These are phyloP conservation scores for Solanum tarapatanum DNA, from an alignment of 257 asterid genomes.

Conservation along the genomic window DNA sequence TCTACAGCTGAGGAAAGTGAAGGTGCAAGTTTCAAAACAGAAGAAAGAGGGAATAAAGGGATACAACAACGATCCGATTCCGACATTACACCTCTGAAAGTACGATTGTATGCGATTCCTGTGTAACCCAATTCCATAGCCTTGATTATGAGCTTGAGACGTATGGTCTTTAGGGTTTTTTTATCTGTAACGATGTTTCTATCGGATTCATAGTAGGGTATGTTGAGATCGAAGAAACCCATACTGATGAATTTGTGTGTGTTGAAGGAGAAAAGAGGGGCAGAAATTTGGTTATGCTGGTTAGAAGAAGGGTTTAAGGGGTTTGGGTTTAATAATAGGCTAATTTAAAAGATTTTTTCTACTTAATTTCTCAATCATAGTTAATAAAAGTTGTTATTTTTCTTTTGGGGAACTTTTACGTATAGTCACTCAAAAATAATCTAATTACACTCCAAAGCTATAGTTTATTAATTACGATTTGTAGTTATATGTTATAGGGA, in stretches of 20 bases:
- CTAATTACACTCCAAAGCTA: too few species aligned
- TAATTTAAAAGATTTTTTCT: too few species aligned
- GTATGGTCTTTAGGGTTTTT: constrained; percentile 39
- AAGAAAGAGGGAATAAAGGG: constrained; percentile 40
- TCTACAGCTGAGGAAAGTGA: constrained; percentile 44
- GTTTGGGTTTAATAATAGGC: not conserved
- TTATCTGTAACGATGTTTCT: constrained; percentile 40
- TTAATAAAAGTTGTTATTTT: too few species aligned
- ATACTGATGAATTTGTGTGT: constrained; percentile 7
- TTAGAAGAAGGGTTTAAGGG: not conserved
- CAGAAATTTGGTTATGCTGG: not conserved
- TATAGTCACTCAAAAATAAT: too few species aligned
- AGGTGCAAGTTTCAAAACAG: constrained; percentile 41
- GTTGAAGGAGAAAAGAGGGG: not conserved
- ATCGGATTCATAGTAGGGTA: constrained; percentile 68
- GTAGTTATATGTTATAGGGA: too few species aligned
- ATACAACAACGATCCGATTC: constrained; percentile 69
- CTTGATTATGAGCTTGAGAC: constrained; percentile 56
- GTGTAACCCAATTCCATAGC: constrained; percentile 82
- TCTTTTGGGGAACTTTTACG: too few species aligned
- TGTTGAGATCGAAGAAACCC: constrained; percentile 77
- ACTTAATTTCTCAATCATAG: too few species aligned
- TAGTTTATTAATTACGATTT: too few species aligned
- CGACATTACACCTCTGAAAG: constrained; percentile 75
- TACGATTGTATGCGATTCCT: constrained; percentile 76